Evolutionary conservation across 2,329 filamentous ascomycete genomes (phyloP).

Genomic region (Pestalotiopsis sp.): DNA sequence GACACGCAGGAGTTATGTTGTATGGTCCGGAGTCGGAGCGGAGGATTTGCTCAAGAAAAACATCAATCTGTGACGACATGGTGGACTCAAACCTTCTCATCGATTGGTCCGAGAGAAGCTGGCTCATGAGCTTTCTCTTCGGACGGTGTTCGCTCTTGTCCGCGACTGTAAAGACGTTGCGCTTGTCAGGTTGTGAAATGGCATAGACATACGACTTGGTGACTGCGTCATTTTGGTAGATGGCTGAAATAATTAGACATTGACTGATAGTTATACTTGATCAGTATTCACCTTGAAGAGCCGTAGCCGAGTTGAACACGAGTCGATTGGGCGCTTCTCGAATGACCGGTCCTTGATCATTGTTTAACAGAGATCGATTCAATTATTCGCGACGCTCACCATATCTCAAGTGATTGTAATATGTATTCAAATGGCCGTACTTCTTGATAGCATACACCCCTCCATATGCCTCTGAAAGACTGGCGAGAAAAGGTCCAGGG

Average conservation of each 20-base stretch:
- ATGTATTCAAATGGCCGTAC: not conserved
- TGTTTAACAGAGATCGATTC: not conserved
- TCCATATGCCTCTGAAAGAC: not conserved
- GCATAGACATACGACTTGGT: constrained; percentile 23
- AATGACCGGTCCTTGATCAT: constrained; percentile 19
- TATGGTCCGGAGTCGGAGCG: constrained; percentile 5
- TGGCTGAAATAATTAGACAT: constrained; percentile 15
- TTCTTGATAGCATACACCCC: not conserved
- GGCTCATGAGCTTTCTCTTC: constrained; percentile 11
- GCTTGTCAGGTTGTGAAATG: constrained; percentile 16
- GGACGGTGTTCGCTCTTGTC: constrained; percentile 7
- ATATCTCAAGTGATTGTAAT: constrained; percentile 11
- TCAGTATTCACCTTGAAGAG: constrained; percentile 13
- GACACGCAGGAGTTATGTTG: constrained; percentile 12
- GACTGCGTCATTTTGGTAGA: constrained; percentile 22
- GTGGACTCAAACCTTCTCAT: constrained; percentile 10
- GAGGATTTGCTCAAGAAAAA: constrained; percentile 13
- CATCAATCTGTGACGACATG: constrained; percentile 5
- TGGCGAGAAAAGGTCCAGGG: not conserved
- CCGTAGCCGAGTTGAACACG: constrained; percentile 23
- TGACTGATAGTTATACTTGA: not conserved
- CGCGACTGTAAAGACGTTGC: constrained; percentile 14
- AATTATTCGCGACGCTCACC: not conserved
- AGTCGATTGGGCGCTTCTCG: constrained; percentile 22
- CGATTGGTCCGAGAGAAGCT: constrained; percentile 5